Percentiles rank a stretch among this genome's conserved stretches.
These are phyloP conservation scores for Quercus parvula DNA, from an alignment of 306 rosid genomes.

Conservation along the genomic window DNA sequence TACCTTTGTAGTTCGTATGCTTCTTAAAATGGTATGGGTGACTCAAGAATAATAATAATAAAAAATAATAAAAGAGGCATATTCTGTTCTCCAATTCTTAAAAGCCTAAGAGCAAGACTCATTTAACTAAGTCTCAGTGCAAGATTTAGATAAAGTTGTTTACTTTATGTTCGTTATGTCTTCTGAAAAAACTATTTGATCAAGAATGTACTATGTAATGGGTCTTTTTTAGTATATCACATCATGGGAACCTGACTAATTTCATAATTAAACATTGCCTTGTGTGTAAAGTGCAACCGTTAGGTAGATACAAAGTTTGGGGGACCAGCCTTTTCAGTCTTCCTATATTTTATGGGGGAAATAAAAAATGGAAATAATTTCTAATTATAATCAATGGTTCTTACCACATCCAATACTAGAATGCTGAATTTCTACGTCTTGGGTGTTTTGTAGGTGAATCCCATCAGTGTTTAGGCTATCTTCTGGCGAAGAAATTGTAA, in stretches of 20 bases:
- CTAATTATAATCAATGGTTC: not conserved
- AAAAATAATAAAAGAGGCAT: not conserved
- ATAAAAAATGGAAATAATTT: not conserved
- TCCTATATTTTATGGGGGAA: not conserved
- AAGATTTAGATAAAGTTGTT: too few species aligned
- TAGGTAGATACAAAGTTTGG: not conserved
- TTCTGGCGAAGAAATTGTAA: slow-evolving; percentile 77
- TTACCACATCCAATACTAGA: slow-evolving; percentile 72
- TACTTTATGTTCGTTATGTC: too few species aligned
- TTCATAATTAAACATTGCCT: not conserved
- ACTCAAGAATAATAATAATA: not conserved
- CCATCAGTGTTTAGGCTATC: slow-evolving; percentile 92
- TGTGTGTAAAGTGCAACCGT: not conserved
- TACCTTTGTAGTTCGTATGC: not conserved
- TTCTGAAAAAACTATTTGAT: too few species aligned
- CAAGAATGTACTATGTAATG: too few species aligned
- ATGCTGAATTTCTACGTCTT: slow-evolving; percentile 71
- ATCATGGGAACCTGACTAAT: not conserved
- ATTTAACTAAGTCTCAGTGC: too few species aligned
- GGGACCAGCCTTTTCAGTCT: not conserved
- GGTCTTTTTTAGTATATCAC: not conserved
- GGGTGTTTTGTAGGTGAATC: slow-evolving; percentile 88
- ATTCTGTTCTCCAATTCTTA: too few species aligned
- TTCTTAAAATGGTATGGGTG: not conserved
- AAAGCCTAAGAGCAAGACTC: too few species aligned